A percentile compares a stretch with the other conserved stretches of the same genome.
Conservation (phyloP, 345 rosid genomes). For the Brassica juncea region DNA sequence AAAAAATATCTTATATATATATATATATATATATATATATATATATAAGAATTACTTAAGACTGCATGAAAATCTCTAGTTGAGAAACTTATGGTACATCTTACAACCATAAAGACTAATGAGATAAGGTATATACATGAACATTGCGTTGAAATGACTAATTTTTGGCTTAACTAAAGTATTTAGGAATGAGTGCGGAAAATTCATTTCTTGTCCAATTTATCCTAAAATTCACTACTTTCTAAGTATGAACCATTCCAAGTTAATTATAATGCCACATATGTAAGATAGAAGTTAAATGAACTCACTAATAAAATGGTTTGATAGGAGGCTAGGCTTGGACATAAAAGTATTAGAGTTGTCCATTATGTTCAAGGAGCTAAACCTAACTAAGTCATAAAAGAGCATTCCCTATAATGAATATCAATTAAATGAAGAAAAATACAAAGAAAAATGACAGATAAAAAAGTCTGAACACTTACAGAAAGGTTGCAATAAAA, state of each 20-base stretch:
- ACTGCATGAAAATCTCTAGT: not conserved
- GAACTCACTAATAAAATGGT: not conserved
- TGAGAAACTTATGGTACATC: not conserved
- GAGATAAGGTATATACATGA: not conserved
- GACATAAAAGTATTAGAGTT: not conserved
- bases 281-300: not conserved
- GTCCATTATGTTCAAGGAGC: not conserved
- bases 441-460: too few relatives aligned
- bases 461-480: too few relatives aligned
- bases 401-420: not conserved
- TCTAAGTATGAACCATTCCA: not conserved
- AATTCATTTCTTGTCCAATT: not conserved
- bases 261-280: not conserved
- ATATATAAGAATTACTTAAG: not conserved
- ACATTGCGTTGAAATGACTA: not conserved
- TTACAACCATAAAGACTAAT: not conserved
- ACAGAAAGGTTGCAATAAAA: too few relatives aligned
- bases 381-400: too few relatives aligned
- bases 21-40: too few relatives aligned
- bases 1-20: too few relatives aligned
- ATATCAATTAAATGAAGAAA: too few relatives aligned
- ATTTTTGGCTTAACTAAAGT: not conserved
- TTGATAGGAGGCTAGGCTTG: not conserved
- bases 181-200: too few relatives aligned
- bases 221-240: not conserved